Evolutionary conservation across 1,284 basidiomycete species (phyloP).

Genomic region (Trametes versicolor): DNA sequence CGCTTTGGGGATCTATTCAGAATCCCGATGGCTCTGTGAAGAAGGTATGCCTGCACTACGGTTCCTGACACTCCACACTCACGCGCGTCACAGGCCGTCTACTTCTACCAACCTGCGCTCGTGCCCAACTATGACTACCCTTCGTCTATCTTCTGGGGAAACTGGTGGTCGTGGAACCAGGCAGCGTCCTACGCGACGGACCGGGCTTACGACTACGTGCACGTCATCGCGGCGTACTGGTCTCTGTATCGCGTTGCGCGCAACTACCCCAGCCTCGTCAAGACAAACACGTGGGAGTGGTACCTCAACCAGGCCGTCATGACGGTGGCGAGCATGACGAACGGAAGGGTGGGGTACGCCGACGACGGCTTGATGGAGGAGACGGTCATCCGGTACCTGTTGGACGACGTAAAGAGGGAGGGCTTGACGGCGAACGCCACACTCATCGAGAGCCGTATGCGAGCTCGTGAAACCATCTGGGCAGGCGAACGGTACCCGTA

Average conservation of each 20-base stretch:
- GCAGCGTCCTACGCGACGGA: slow-evolving; percentile 58
- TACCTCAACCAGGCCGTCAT: slow-evolving; percentile 64
- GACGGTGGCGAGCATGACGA: slow-evolving; percentile 60
- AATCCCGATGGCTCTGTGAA: slow-evolving; percentile 64
- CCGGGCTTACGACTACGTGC: slow-evolving; percentile 69
- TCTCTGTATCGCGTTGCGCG: slow-evolving; percentile 65
- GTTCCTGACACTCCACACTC: neutral
- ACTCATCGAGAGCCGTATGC: slow-evolving; percentile 59
- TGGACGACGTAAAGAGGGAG: slow-evolving; percentile 64
- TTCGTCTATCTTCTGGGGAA: slow-evolving; percentile 57
- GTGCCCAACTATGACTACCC: slow-evolving; percentile 61
- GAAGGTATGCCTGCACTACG: slow-evolving; percentile 49
- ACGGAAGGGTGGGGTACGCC: slow-evolving; percentile 56
- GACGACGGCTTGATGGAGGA: slow-evolving; percentile 67
- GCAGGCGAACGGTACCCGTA: slow-evolving; percentile 61
- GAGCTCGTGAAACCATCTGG: slow-evolving; percentile 55
- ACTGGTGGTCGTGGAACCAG: slow-evolving; percentile 69
- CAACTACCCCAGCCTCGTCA: slow-evolving; percentile 62
- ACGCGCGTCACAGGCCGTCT: slow-evolving; percentile 52
- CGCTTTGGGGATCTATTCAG: slow-evolving; percentile 62
- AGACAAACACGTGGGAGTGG: slow-evolving; percentile 61
- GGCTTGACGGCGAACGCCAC: slow-evolving; percentile 60
- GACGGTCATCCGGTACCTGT: slow-evolving; percentile 58
- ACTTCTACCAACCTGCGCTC: slow-evolving; percentile 59
- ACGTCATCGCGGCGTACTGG: slow-evolving; percentile 67